Conservation (phyloP, 257 asterid species). For the Fraxinus excelsior region DNA sequence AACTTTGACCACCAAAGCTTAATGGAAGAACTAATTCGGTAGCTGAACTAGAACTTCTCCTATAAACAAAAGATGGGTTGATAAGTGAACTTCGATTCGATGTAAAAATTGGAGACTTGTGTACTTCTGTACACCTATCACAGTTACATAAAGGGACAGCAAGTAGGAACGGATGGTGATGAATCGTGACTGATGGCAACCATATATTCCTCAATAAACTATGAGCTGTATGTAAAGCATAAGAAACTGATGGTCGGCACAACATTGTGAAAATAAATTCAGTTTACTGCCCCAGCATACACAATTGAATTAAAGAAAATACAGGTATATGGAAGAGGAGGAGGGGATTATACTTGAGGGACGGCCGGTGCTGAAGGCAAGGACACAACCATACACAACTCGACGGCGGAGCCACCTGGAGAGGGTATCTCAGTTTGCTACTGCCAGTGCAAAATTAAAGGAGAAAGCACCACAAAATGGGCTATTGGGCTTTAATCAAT, state of each 20-base stretch:
- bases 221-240: conserved; percentile 20
- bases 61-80: conserved; percentile 4
- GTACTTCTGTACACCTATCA: conserved; percentile 2
- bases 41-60: conserved; percentile 24
- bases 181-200: conserved; percentile 15
- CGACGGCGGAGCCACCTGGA: background rate
- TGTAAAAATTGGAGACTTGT: conserved; percentile 1
- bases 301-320: background rate
- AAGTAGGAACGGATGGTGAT: conserved; percentile 12
- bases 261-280: conserved; percentile 29
- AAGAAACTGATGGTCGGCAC: conserved; percentile 27
- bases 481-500: background rate
- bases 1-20: conserved; percentile 13
- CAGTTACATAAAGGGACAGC: conserved; percentile 17
- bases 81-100: background rate
- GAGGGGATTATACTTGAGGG: background rate
- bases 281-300: conserved; percentile 1
- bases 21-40: conserved; percentile 15
- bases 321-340: background rate
- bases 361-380: background rate
- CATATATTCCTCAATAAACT: conserved; percentile 29
- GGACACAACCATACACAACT: background rate
- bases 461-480: background rate
- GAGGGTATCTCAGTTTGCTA: background rate
- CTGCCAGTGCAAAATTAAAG: background rate